Conservation (phyloP, 371 early-diverging fungal genomes). For the Mortierella sp. region DNA sequence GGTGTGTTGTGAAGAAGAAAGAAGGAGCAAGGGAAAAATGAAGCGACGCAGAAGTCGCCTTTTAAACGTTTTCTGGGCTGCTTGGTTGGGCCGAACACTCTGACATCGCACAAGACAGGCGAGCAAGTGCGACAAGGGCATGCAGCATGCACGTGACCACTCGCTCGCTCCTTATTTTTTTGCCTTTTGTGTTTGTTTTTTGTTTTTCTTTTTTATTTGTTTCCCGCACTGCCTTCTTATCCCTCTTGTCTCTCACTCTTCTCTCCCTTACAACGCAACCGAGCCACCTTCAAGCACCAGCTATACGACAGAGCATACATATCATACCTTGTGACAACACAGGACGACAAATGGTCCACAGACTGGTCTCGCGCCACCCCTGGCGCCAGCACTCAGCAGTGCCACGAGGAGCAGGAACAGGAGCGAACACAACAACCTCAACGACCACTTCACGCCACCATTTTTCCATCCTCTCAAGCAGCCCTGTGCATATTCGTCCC, state of each 20-base stretch:
- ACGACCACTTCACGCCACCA: slow-evolving; percentile 18
- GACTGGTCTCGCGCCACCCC: slow-evolving; percentile 39
- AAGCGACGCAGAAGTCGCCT: neutral
- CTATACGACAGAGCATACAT: neutral
- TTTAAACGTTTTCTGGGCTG: neutral
- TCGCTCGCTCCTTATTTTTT: neutral
- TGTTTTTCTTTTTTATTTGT: neutral
- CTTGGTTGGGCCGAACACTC: no score
- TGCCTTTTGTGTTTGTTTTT: slow-evolving; percentile 4
- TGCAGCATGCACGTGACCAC: neutral
- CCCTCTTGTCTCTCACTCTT: no score
- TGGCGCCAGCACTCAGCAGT: slow-evolving; percentile 26
- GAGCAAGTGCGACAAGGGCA: neutral
- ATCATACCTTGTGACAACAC: neutral
- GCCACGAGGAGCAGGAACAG: neutral
- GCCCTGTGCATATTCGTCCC: neutral
- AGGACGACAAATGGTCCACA: slow-evolving; percentile 29
- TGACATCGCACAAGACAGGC: neutral
- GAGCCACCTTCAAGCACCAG: neutral
- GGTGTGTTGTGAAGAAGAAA: neutral
- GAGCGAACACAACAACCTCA: neutral
- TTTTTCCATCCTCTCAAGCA: neutral
- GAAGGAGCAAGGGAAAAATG: slow-evolving; percentile 5
- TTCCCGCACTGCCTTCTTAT: slow-evolving; percentile 1
- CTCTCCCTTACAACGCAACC: neutral